Evolutionary conservation across 1,284 basidiomycete genomes (phyloP).

Genomic region (Pseudozyma pruni): DNA sequence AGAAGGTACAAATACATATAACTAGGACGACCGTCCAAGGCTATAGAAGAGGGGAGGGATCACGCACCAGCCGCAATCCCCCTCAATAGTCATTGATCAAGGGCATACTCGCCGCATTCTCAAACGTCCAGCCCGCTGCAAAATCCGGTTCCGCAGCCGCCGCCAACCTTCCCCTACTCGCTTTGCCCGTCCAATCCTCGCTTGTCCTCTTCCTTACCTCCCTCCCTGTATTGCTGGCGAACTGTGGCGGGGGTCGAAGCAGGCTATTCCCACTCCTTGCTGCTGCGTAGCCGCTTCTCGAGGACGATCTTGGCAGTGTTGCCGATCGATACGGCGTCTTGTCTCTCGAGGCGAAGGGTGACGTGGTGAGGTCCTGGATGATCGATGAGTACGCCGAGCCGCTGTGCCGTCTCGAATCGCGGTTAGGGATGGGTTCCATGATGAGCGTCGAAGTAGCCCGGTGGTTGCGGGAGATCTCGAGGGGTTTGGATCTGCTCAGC

Average conservation of each 20-base stretch:
- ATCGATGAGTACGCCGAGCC: conserved; percentile 20
- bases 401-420: conserved; percentile 6
- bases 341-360: conserved; percentile 13
- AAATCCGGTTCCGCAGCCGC: conserved; percentile 9
- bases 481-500: background rate
- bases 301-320: conserved; percentile 25
- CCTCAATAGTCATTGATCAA: conserved; percentile 11
- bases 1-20: too few relatives aligned
- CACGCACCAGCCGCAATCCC: too few relatives aligned
- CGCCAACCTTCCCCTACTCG: background rate
- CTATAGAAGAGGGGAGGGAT: too few relatives aligned
- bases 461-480: conserved; percentile 5
- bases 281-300: conserved; percentile 2
- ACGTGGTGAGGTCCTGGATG: conserved; percentile 33
- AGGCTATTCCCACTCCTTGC: conserved; percentile 4
- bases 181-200: background rate
- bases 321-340: conserved; percentile 20
- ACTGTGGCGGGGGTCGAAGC: conserved; percentile 10
- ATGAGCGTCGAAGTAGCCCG: conserved; percentile 12
- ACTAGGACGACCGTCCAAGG: too few relatives aligned
- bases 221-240: background rate
- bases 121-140: conserved; percentile 29
- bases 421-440: conserved; percentile 5
- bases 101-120: background rate
- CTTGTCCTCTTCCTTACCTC: background rate